These are phyloP conservation scores for Adansonia grandidieri DNA, from an alignment of 441 rosid species.

Conservation along the genomic window DNA sequence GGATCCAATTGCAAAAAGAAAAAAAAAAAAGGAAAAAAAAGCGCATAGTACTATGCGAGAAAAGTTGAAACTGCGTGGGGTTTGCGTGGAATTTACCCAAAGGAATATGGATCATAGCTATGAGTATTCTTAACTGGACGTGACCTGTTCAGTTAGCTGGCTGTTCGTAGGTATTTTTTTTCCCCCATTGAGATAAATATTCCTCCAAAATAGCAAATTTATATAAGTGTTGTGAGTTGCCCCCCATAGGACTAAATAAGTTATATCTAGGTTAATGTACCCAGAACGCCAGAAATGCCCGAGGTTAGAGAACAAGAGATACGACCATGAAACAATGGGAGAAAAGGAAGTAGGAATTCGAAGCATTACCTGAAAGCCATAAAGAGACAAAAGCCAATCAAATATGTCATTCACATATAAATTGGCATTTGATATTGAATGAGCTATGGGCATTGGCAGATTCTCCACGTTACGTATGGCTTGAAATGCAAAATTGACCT, in stretches of 20 bases:
- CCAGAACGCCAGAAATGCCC: slow-evolving; percentile 9
- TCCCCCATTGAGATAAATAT: neutral
- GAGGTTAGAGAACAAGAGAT: neutral
- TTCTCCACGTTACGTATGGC: slow-evolving; percentile 67
- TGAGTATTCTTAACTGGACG: neutral
- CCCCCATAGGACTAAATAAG: neutral
- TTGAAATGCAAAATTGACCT: slow-evolving; percentile 82
- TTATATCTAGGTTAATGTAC: neutral
- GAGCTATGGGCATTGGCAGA: slow-evolving; percentile 71
- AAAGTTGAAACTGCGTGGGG: neutral
- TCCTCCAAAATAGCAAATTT: neutral
- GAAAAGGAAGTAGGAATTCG: slow-evolving; percentile 20
- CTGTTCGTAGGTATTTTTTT: neutral
- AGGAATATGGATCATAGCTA: neutral
- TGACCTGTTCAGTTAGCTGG: neutral
- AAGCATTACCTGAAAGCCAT: slow-evolving; percentile 91
- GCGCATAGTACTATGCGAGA: neutral
- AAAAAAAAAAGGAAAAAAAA: neutral
- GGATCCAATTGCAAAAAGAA: neutral
- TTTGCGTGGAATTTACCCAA: neutral
- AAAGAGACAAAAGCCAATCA: slow-evolving; percentile 90
- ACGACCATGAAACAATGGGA: neutral
- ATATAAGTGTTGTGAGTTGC: neutral
- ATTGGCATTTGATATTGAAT: slow-evolving; percentile 31
- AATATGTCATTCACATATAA: slow-evolving; percentile 67